Base-by-base conservation (phyloP, 192 early-diverging fungal genomes). In the Allomyces macrogynus region DNA sequence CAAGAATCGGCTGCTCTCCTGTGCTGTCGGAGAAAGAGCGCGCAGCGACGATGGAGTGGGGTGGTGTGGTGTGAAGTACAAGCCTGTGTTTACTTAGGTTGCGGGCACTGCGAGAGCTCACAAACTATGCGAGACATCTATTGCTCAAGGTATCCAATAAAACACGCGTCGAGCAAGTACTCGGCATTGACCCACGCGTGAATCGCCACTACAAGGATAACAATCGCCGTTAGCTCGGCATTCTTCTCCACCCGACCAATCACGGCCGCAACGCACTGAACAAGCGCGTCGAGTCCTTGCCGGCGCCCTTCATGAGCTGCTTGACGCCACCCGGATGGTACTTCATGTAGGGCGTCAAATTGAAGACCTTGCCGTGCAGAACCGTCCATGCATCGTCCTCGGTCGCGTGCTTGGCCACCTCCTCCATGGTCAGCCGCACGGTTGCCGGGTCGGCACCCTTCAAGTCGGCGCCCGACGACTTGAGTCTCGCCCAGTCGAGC, bases 161-260 rank as follows among this genome's bases (percentile, higher is more conserved):
- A 68, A 63, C 93, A 95, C 62, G 82, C 79, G 62, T 92, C 88
- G 24, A 95, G 76, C 75, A 95, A 79, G 23, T 74, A 80, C n/a
- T 95, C 92, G 23, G 84, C 76, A 70, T 98, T 98, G 23, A 98
- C 93, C 95, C 95, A 98, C 63, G 87, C 77, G 74, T 98, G 95
- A 12, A 86, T 90, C 61, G 75, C 27, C 73, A 80, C 80, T 81
- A 71, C 10, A 0, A 43, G 22, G 25, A 1, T 23, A 63, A 63
- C 44, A 62, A 64, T 42, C 3, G 11, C n/a, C 20, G 25, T 26
- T 60, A 60, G 67, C 63, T 16, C 4, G 9, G 66, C 7, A 65
- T 20, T 12, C 23, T 23, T 60, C 24, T 32, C 26, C 24, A 60
- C 1, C 61, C 9, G 65, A 32, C 26, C 14, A 54, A 18, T 44